Conservation (phyloP, 1,139 yeast species). For the Geotrichum restrictum region DNA sequence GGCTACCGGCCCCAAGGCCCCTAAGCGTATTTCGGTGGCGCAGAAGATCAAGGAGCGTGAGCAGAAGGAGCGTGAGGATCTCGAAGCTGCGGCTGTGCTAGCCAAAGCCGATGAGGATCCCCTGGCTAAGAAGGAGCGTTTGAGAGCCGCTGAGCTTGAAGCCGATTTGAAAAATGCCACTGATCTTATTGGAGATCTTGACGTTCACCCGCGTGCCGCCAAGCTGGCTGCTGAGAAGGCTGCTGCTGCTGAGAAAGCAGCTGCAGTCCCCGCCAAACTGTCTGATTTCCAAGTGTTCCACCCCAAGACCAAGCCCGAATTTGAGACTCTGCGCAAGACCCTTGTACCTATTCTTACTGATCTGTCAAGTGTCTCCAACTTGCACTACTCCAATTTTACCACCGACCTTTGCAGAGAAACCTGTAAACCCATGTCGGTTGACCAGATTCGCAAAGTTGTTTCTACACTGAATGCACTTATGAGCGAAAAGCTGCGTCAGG, state of each 20-base stretch:
- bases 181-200: slow-evolving; percentile 77
- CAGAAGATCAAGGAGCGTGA: slow-evolving; percentile 41
- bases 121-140: slow-evolving; percentile 58
- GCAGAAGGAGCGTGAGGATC: slow-evolving; percentile 38
- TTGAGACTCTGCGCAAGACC: slow-evolving; percentile 76
- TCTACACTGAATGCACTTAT: slow-evolving; percentile 78
- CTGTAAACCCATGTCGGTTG: slow-evolving; percentile 74
- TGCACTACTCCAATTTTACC: slow-evolving; percentile 73
- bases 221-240: slow-evolving; percentile 56
- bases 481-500: slow-evolving; percentile 84
- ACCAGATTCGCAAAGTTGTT: slow-evolving; percentile 77
- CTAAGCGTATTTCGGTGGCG: slow-evolving; percentile 38
- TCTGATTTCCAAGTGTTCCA: slow-evolving; percentile 52
- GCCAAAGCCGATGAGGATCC: slow-evolving; percentile 43
- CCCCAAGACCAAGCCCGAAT: slow-evolving; percentile 77
- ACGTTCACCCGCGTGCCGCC: slow-evolving; percentile 49
- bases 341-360: slow-evolving; percentile 62
- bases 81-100: slow-evolving; percentile 39
- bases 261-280: slow-evolving; percentile 37
- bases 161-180: slow-evolving; percentile 92
- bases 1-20: slow-evolving; percentile 40
- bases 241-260: slow-evolving; percentile 66
- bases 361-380: slow-evolving; percentile 50
- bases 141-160: slow-evolving; percentile 72
- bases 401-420: slow-evolving; percentile 83